These are phyloP conservation scores for Suhomyces wounanorum DNA, from an alignment of 1,139 yeast genomes.

Conservation along the genomic window DNA sequence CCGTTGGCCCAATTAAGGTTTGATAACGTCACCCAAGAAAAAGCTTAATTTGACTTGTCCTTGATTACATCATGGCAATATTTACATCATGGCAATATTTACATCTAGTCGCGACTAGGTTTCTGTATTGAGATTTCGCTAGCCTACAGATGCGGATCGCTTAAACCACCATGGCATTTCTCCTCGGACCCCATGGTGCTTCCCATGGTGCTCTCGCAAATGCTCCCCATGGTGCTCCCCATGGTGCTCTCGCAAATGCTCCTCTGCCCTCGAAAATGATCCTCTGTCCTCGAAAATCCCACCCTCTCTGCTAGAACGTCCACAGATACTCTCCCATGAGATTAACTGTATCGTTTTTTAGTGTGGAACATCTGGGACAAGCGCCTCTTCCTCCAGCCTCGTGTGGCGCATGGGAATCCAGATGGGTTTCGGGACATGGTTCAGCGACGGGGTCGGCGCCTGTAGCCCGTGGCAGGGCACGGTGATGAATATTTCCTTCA, in stretches of 20 bases:
- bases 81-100: neutral
- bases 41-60: neutral
- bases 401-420: neutral
- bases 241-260: too few relatives aligned
- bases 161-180: too few relatives aligned
- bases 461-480: too few relatives aligned
- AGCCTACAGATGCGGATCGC: too few relatives aligned
- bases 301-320: conserved; percentile 19
- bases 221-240: too few relatives aligned
- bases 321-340: conserved; percentile 40
- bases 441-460: neutral
- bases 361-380: conserved; percentile 8
- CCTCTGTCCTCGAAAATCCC: neutral
- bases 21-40: neutral
- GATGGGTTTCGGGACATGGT: neutral
- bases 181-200: too few relatives aligned
- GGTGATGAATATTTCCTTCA: neutral
- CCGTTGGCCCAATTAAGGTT: neutral
- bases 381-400: neutral
- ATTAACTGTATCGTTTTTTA: conserved; percentile 24
- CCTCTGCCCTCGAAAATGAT: too few relatives aligned
- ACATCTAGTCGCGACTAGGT: neutral
- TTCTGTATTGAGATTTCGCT: neutral
- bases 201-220: too few relatives aligned
- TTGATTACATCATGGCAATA: neutral